Evolutionary conservation across 1,284 basidiomycete genomes (phyloP).

Genomic region (Cutaneotrichosporon dermatis): DNA sequence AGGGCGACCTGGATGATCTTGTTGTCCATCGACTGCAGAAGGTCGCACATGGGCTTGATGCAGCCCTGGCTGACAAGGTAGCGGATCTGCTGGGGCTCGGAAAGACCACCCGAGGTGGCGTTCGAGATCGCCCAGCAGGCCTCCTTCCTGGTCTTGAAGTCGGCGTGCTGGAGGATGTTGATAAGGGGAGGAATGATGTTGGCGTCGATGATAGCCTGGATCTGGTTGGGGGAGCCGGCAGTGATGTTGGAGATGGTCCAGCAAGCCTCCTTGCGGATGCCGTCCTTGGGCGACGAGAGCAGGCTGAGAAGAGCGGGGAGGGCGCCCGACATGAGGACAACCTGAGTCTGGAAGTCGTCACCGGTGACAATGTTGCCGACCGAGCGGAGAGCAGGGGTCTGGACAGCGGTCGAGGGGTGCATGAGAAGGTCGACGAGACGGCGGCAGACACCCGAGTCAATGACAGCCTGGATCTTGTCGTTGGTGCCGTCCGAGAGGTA

Average conservation of each 20-base stretch:
- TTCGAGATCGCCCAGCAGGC: slow-evolving; percentile 99
- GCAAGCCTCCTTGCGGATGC: slow-evolving; percentile 85
- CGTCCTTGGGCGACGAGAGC: slow-evolving; percentile 92
- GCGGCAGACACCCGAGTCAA: slow-evolving; percentile 96
- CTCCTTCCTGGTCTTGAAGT: slow-evolving; percentile 99
- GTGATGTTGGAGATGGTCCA: slow-evolving; percentile 99
- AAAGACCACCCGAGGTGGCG: slow-evolving; percentile 94
- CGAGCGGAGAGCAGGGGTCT: slow-evolving; percentile 94
- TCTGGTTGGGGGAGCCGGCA: slow-evolving; percentile 92
- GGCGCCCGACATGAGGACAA: slow-evolving; percentile 93
- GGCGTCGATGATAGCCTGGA: slow-evolving; percentile 70
- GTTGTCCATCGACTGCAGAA: slow-evolving; percentile 97
- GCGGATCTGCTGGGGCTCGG: slow-evolving; percentile 94
- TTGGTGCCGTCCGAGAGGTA: slow-evolving; percentile 99
- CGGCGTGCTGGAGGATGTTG: slow-evolving; percentile 94
- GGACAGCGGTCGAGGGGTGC: slow-evolving; percentile 96
- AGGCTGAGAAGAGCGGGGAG: slow-evolving; percentile 87
- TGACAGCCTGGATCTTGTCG: slow-evolving; percentile 99
- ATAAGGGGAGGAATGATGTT: slow-evolving; percentile 95
- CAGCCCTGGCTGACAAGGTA: slow-evolving; percentile 97
- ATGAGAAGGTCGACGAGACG: slow-evolving; percentile 95
- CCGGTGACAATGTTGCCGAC: slow-evolving; percentile 99
- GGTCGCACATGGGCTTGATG: slow-evolving; percentile 96
- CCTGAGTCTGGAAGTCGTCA: slow-evolving; percentile 97
- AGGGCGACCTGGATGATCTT: slow-evolving; percentile 95